phyloP scores from a whole-genome alignment of 495 filamentous ascomycete genomes.

The Rhypophila decipiens region DNA sequence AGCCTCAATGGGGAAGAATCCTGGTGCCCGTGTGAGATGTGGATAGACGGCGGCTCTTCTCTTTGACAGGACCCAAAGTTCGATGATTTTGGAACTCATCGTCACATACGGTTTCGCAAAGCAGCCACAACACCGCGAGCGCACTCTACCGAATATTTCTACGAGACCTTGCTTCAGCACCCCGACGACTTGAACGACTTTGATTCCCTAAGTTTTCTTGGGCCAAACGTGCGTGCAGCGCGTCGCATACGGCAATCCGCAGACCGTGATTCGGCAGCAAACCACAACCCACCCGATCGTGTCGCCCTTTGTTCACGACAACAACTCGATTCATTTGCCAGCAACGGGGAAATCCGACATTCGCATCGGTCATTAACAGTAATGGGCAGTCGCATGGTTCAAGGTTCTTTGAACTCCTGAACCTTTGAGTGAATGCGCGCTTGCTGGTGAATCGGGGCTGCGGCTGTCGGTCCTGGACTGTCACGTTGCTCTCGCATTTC shows the following conservation, averaged over 20 bases:
- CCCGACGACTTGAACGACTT: not conserved
- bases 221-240: not conserved
- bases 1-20: not conserved
- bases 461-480: not conserved
- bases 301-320: not conserved
- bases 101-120: not conserved
- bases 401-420: slow-evolving; percentile 5
- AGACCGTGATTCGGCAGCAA: not conserved
- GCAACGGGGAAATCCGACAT: too few relatives aligned
- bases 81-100: not conserved
- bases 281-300: not conserved
- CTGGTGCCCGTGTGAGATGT: too few relatives aligned
- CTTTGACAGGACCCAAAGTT: not conserved
- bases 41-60: not conserved
- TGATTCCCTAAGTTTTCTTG: not conserved
- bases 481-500: not conserved
- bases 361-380: not conserved
- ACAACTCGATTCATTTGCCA: too few relatives aligned
- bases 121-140: not conserved
- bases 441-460: not conserved
- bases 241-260: slow-evolving; percentile 2
- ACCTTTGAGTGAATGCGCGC: slow-evolving; percentile 4
- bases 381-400: slow-evolving; percentile 11
- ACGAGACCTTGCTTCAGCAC: not conserved
- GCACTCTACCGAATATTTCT: not conserved